A percentile compares a stretch with the other conserved stretches of the same genome.
Evolutionary conservation across 441 rosid species (phyloP).

Genomic region (Pelargonium myrrhifolium): DNA sequence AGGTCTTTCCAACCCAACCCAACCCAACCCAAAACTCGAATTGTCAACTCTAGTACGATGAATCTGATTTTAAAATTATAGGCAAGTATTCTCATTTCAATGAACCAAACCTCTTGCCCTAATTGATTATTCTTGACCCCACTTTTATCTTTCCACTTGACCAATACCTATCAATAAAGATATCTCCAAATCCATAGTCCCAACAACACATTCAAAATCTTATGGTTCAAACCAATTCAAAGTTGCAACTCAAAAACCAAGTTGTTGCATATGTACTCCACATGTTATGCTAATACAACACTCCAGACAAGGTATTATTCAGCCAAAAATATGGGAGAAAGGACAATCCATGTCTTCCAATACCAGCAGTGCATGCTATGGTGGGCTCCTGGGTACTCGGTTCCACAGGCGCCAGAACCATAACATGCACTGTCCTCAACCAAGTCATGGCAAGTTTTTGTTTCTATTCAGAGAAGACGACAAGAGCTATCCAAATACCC

Average conservation of each 20-base stretch:
- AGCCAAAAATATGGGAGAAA: not conserved
- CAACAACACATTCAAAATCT: not conserved
- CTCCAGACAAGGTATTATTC: not conserved
- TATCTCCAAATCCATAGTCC: not conserved
- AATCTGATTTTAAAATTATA: no score
- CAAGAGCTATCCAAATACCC: no score
- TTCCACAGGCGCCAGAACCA: conserved; percentile 10
- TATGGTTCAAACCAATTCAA: no score
- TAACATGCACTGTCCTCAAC: conserved; percentile 10
- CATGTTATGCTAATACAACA: not conserved
- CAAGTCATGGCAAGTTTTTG: not conserved
- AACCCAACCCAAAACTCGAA: no score
- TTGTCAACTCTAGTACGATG: no score
- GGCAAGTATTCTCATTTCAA: no score
- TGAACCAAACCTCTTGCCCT: no score
- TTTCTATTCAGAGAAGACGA: no score
- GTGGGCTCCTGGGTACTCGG: not conserved
- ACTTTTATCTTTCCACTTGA: not conserved
- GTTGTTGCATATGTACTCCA: not conserved
- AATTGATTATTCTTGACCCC: not conserved
- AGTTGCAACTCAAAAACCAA: not conserved
- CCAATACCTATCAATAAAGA: not conserved
- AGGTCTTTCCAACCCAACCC: no score
- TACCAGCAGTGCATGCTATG: not conserved
- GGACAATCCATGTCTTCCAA: not conserved